Percentiles rank a stretch among this genome's conserved stretches.
Evolutionary conservation across 192 early-diverging fungal genomes (phyloP).

Genomic region (Dispira simplex): DNA sequence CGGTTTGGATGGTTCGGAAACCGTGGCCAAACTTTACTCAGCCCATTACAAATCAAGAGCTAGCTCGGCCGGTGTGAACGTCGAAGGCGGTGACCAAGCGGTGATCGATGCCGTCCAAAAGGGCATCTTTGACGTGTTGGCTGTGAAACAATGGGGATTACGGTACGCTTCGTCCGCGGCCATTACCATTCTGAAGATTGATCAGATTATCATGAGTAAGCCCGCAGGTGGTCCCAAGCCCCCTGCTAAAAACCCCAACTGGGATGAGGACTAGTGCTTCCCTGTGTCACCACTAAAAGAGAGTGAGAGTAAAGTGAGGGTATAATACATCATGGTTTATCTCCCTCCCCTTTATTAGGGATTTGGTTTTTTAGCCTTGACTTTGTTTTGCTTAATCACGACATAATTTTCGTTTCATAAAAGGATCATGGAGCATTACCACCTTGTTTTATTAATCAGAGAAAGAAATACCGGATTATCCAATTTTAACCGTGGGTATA

Average conservation of each 20-base stretch:
- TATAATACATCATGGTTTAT: no score
- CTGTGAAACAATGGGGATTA: conserved; percentile 77
- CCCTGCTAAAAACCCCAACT: conserved; percentile 74
- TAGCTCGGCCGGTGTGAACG: conserved; percentile 57
- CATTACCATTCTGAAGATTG: conserved; percentile 86
- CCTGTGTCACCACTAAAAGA: no score
- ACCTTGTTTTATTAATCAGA: no score
- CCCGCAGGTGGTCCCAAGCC: conserved; percentile 88
- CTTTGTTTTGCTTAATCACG: no score
- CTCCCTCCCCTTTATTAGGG: no score
- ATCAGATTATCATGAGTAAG: conserved; percentile 99
- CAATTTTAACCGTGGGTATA: no score
- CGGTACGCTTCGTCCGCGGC: conserved; percentile 85
- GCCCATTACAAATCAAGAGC: conserved; percentile 60
- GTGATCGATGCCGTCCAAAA: conserved; percentile 52
- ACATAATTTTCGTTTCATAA: no score
- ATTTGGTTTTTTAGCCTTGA: no score
- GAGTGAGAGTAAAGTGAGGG: no score
- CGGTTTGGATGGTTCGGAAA: conserved; percentile 85
- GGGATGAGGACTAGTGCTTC: conserved; percentile 62
- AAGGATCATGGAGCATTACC: no score
- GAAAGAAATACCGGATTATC: no score
- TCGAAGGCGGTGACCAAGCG: conserved; percentile 40
- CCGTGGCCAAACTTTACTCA: conserved; percentile 82
- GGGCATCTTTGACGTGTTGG: conserved; percentile 65